phyloP scores from a whole-genome alignment of 805 yeast genomes.

The Myxozyma sirexii region DNA sequence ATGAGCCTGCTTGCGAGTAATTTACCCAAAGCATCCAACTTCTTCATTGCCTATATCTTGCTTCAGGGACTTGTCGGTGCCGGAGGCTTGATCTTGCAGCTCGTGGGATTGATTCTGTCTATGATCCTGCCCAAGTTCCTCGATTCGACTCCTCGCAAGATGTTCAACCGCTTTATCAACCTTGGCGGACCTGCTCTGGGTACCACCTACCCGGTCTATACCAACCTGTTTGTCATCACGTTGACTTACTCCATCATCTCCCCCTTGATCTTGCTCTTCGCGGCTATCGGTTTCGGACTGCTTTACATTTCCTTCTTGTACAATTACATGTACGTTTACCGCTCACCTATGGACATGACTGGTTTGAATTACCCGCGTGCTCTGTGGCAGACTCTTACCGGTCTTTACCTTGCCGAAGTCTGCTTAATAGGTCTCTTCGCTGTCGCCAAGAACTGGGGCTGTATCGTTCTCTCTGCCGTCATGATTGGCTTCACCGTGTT shows the following conservation, averaged over 20 bases:
- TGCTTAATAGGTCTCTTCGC: slow-evolving; percentile 84
- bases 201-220: slow-evolving; percentile 74
- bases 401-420: slow-evolving; percentile 83
- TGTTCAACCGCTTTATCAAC: slow-evolving; percentile 74
- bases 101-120: slow-evolving; percentile 71
- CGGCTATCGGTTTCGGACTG: slow-evolving; percentile 67
- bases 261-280: slow-evolving; percentile 79
- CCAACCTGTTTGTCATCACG: slow-evolving; percentile 71
- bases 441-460: slow-evolving; percentile 95
- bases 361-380: slow-evolving; percentile 90
- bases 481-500: slow-evolving; percentile 66
- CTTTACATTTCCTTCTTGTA: slow-evolving; percentile 77
- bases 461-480: slow-evolving; percentile 73
- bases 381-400: slow-evolving; percentile 82
- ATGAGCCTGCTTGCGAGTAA: slow-evolving; percentile 72
- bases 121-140: slow-evolving; percentile 69
- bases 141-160: slow-evolving; percentile 88
- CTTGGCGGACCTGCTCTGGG: slow-evolving; percentile 79
- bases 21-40: slow-evolving; percentile 88
- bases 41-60: slow-evolving; percentile 79
- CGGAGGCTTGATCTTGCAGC: slow-evolving; percentile 74
- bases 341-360: slow-evolving; percentile 70
- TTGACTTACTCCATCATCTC: slow-evolving; percentile 79
- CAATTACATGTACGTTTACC: slow-evolving; percentile 70
- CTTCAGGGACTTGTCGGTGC: slow-evolving; percentile 80